Evolutionary conservation across 768 basidiomycete genomes (phyloP).

Genomic region (Glaciozyma martinii): DNA sequence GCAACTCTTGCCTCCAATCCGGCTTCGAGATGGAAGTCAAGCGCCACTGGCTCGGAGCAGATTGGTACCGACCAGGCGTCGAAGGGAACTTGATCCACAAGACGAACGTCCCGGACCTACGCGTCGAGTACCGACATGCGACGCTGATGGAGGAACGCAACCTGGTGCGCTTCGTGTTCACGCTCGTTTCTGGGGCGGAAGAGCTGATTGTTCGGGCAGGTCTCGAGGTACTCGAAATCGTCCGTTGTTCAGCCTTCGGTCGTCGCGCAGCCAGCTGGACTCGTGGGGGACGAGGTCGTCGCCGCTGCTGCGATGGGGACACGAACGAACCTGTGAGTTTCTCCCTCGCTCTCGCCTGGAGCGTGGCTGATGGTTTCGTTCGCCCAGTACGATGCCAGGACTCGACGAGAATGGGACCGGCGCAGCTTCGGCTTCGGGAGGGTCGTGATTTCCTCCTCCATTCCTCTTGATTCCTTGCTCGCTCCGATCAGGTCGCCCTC

Average conservation of each 20-base stretch:
- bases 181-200: too few relatives aligned
- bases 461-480: too few relatives aligned
- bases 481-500: too few relatives aligned
- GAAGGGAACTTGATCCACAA: constrained; percentile 94
- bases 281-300: constrained; percentile 12
- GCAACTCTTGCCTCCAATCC: constrained; percentile 91
- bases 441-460: too few relatives aligned
- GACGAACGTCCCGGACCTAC: constrained; percentile 95
- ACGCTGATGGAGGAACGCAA: constrained; percentile 76
- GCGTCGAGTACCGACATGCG: constrained; percentile 81
- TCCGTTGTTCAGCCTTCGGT: too few relatives aligned
- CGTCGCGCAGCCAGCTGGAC: background rate
- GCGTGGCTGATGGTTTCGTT: background rate
- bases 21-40: constrained; percentile 99
- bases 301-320: constrained; percentile 28
- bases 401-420: background rate
- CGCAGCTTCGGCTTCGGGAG: too few relatives aligned
- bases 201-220: background rate
- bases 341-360: too few relatives aligned
- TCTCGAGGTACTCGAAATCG: background rate
- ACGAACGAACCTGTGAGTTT: background rate
- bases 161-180: too few relatives aligned
- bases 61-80: constrained; percentile 88
- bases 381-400: background rate
- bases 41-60: constrained; percentile 79